phyloP scores from a whole-genome alignment of 2,329 filamentous ascomycete species.

The Botrytis porri region DNA sequence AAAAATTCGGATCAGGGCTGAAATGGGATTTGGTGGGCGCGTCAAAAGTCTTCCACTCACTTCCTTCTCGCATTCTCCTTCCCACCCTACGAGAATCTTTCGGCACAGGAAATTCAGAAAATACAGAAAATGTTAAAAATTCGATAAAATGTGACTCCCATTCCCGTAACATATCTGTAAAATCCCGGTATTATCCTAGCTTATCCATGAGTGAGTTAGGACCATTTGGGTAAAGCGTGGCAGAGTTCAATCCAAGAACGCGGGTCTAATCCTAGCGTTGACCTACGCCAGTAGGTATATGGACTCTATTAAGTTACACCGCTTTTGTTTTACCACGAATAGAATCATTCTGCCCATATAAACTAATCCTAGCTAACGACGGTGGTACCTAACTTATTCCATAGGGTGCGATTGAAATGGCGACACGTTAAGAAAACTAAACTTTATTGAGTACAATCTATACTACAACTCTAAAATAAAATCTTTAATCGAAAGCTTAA shows the following conservation, averaged over 20 bases:
- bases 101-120: conserved; percentile 2
- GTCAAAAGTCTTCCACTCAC: neutral
- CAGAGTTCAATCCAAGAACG: neutral
- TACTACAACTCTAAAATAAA: too few relatives aligned
- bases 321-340: too few relatives aligned
- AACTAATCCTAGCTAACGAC: too few relatives aligned
- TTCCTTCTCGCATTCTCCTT: neutral
- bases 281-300: too few relatives aligned
- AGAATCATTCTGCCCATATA: too few relatives aligned
- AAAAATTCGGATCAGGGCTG: neutral
- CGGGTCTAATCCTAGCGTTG: conserved; percentile 17
- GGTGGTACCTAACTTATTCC: too few relatives aligned
- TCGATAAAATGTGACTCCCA: conserved; percentile 11
- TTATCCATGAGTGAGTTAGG: neutral
- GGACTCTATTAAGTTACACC: too few relatives aligned
- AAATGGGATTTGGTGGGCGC: neutral
- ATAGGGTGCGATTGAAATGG: too few relatives aligned
- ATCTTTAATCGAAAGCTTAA: too few relatives aligned
- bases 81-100: conserved; percentile 13
- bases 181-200: conserved; percentile 3
- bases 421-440: too few relatives aligned
- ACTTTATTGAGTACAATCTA: too few relatives aligned
- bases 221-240: neutral
- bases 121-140: neutral
- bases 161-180: neutral